Evolutionary conservation across 2,329 filamentous ascomycete species (phyloP), one percentile per base, ranked within the genome.

Genomic region (Epichloe uncinata): DNA sequence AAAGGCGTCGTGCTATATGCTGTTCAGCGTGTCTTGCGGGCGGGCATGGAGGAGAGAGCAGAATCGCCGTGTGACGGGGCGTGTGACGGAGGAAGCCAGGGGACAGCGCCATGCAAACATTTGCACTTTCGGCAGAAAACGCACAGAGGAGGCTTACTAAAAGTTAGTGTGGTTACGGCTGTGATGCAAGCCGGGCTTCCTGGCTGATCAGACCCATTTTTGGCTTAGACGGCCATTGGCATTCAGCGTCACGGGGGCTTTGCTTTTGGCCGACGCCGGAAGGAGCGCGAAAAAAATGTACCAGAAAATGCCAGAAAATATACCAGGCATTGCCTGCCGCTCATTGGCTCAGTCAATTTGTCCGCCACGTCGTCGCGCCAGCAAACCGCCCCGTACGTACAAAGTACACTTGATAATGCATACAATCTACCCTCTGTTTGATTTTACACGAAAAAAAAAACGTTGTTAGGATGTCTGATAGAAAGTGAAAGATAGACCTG

Each of bases 51-150:
- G 12, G 34, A 26, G 38, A 20, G 30, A 48, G 37, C 15, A 48
- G n/a, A 36, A 40, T 42, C 22, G 43, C 34, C 33, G 22, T 34
- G 45, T 18, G 16, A 2, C 16, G n/a, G n/a, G n/a, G n/a, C 16
- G 16, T 18, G 16, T 51, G 46, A 45, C 36, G 26, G 30, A 16
- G 26, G 47, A 37, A 45, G 50, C 37, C 37, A 51, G 46, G 41
- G 46, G 26, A 48, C 40, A 18, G 15, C 12, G 12, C 35, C 5
- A 36, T 30, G 1, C 26, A 8, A 41, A 22, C 46, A 48, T 16
- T 40, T 40, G 37, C 46, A 48, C 12, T 22, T 42, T 48, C 26
- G 46, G 20, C 20, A 22, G 46, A 42, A 4, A 4, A 22, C 26
- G 2, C 20, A 41, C 22, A 33, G 26, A 15, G 12, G 22, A 34